Base-by-base conservation (phyloP, 768 basidiomycete species). In the Boletus tomentosulus region DNA sequence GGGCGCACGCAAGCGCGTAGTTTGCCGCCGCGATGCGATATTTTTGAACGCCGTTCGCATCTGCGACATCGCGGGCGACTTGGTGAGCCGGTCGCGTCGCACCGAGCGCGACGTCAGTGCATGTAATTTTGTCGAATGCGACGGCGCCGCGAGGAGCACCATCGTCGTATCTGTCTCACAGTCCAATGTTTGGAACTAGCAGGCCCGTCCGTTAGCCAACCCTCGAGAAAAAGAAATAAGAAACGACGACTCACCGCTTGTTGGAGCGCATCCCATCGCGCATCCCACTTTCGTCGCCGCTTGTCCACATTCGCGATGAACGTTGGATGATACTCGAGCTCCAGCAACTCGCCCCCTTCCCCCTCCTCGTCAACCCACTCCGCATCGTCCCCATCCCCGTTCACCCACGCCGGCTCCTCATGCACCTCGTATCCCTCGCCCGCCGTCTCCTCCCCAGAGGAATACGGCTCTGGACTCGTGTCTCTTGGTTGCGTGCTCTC, bases 401-500 rank as follows among this genome's bases (percentile, higher is more conserved):
- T 62, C 38, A 66, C 68, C 56, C 71, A 73, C 16, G 65, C 71
- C 5, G 74, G 73, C 30, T 77, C 77, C 39, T 76, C 76, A 15
- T 66, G 64, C 16, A 67, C 70, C 9, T 73, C 73, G 53, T 70
- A 73, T 16, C 72, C 80, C 62, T 89, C 89, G 0, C 87, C 89
- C 1, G 87, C 87, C 1, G 86, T 89, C 68, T 89, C 87, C 65
- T 91, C 89, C 1, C 87, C 87, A 16, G 82, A 84, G 1, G 84
- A 84, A 10, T 84, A 85, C 43, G 81, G 78, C 71, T 90, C 89
- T 0, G 87, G 88, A 57, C 85, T 89, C 11, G 88, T 90, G 59
- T 91, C 89, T 39, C 88, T 73, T 7, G 89, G 88, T 61, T 90
- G 87, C 0, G 89, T 92, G 60, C 87, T 90, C 61, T 89, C 86